phyloP scores from a whole-genome alignment of 768 basidiomycete genomes.

The Naganishia friedmannii region DNA sequence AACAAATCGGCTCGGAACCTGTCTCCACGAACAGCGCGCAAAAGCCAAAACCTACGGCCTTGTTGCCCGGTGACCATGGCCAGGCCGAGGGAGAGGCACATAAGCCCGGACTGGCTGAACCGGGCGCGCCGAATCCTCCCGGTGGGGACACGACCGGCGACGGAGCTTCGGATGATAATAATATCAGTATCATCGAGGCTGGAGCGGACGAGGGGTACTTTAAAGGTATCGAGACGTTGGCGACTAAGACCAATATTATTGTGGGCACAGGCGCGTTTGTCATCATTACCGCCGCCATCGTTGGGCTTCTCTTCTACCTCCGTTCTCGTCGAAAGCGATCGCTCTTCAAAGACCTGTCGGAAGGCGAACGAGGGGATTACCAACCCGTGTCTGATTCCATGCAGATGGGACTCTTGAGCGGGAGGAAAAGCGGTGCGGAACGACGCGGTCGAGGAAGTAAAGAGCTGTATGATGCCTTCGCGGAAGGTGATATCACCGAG shows the following conservation, averaged over 20 bases:
- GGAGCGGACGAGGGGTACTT: conserved; percentile 48
- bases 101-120: conserved; percentile 57
- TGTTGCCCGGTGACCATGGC: conserved; percentile 83
- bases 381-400: conserved; percentile 60
- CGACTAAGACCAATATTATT: conserved; percentile 63
- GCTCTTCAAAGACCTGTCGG: conserved; percentile 42
- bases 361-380: conserved; percentile 45
- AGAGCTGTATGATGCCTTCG: conserved; percentile 95
- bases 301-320: conserved; percentile 75
- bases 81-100: conserved; percentile 73
- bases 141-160: conserved; percentile 10
- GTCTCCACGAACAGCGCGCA: conserved; percentile 58
- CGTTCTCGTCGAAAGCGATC: conserved; percentile 56
- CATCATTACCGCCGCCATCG: conserved; percentile 66
- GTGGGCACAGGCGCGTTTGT: conserved; percentile 80
- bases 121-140: conserved; percentile 27
- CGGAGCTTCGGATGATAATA: conserved; percentile 32
- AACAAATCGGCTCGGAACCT: conserved; percentile 47
- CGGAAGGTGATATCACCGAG: conserved; percentile 72
- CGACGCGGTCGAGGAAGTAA: conserved; percentile 57
- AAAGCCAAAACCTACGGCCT: conserved; percentile 77
- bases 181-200: conserved; percentile 38
- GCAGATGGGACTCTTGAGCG: conserved; percentile 68
- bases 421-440: conserved; percentile 36
- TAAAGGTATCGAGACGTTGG: conserved; percentile 42